Conservation (phyloP, 2,329 filamentous ascomycete species). For the Colletotrichum sansevieriae region DNA sequence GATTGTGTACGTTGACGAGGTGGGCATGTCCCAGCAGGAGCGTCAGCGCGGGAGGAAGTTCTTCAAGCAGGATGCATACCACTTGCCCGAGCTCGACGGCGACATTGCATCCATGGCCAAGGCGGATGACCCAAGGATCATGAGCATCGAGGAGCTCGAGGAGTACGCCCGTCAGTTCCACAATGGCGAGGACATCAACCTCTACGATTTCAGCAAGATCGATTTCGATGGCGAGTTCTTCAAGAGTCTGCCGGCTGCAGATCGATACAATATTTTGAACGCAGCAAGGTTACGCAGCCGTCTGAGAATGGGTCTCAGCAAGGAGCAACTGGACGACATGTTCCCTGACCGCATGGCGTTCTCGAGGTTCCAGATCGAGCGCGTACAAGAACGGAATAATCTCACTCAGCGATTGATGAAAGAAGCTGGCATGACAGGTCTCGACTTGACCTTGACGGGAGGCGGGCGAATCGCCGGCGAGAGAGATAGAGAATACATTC, state of each 20-base stretch:
- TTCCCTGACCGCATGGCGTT: constrained; percentile 98
- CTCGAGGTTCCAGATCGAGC: constrained; percentile 94
- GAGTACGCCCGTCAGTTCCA: constrained; percentile 95
- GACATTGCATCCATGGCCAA: constrained; percentile 88
- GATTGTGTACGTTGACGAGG: constrained; percentile 91
- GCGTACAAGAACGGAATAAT: constrained; percentile 92
- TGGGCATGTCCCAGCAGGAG: constrained; percentile 84
- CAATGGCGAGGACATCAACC: constrained; percentile 87
- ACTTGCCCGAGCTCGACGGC: constrained; percentile 87
- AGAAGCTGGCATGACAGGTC: constrained; percentile 88
- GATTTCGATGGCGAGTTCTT: constrained; percentile 98
- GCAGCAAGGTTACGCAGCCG: constrained; percentile 89
- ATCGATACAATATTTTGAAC: constrained; percentile 98
- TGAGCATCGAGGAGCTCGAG: constrained; percentile 94
- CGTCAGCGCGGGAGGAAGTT: constrained; percentile 81
- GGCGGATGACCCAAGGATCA: constrained; percentile 92
- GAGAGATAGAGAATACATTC: constrained; percentile 90
- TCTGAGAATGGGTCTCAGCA: constrained; percentile 94
- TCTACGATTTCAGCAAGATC: constrained; percentile 98
- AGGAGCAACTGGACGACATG: constrained; percentile 96
- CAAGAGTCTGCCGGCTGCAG: constrained; percentile 86
- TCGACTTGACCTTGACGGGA: constrained; percentile 74
- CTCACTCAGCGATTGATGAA: constrained; percentile 96
- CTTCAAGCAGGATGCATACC: constrained; percentile 93
- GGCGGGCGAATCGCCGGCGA: constrained; percentile 82